A percentile compares a stretch with the other conserved stretches of the same genome.
Conservation (phyloP, 2,329 filamentous ascomycete species). For the Aureobasidium melanogenum region DNA sequence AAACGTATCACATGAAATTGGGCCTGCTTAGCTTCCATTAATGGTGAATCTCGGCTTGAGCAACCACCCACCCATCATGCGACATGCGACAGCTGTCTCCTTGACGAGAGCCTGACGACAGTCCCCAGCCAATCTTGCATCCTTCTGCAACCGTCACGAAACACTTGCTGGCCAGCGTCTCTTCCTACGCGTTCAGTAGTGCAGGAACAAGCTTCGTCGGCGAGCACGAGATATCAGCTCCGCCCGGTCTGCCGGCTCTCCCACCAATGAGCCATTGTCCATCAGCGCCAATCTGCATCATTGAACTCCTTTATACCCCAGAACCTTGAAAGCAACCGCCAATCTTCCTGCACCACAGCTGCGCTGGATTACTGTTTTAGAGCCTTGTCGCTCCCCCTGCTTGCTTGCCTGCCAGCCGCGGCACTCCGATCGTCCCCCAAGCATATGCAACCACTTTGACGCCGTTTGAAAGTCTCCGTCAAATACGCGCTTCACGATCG, state of each 20-base stretch:
- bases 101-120: not conserved
- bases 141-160: slow-evolving; percentile 7
- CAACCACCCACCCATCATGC: slow-evolving; percentile 3
- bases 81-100: slow-evolving; percentile 1
- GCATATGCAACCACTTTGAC: slow-evolving; percentile 10
- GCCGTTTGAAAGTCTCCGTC: slow-evolving; percentile 2
- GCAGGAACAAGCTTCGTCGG: slow-evolving; percentile 9
- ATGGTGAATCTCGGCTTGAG: not conserved
- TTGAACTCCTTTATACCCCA: slow-evolving; percentile 5
- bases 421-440: not conserved
- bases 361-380: not conserved
- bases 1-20: slow-evolving; percentile 5
- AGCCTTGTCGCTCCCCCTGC: not conserved
- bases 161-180: not conserved
- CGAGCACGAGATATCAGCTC: slow-evolving; percentile 9
- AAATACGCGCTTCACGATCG: not conserved
- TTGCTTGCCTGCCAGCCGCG: not conserved
- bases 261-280: not conserved
- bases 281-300: slow-evolving; percentile 8
- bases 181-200: slow-evolving; percentile 1
- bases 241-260: not conserved
- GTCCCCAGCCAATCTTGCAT: slow-evolving; percentile 1
- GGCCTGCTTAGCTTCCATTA: not conserved
- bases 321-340: slow-evolving; percentile 4
- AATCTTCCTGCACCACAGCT: not conserved